Conservation (phyloP, 2,329 filamentous ascomycete species). For the Ceratocystis cubensis region DNA sequence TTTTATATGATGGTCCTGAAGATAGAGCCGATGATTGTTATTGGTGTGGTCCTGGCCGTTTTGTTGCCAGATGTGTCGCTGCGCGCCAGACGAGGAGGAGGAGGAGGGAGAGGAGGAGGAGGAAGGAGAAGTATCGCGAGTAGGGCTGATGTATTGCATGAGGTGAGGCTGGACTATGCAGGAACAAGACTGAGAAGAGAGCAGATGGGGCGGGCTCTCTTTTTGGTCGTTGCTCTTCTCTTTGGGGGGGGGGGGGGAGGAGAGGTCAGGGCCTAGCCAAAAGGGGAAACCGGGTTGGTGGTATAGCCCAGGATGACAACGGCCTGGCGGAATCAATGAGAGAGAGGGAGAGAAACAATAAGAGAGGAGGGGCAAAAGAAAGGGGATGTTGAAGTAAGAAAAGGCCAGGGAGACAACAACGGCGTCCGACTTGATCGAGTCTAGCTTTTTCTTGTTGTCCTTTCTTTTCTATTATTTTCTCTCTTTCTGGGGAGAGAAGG, state of each 20-base stretch:
- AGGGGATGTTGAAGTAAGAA: background rate
- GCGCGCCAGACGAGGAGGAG: conserved; percentile 39
- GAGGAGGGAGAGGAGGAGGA: conserved; percentile 28
- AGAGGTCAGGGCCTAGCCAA: background rate
- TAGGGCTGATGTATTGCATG: conserved; percentile 43
- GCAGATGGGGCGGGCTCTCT: conserved; percentile 9
- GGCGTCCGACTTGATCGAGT: background rate
- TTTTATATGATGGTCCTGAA: conserved; percentile 3
- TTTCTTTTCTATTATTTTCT: background rate
- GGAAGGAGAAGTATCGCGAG: conserved; percentile 33
- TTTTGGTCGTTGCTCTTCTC: conserved; percentile 4
- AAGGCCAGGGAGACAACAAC: background rate
- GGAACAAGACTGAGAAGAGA: conserved; percentile 10
- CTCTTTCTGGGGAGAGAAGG: background rate
- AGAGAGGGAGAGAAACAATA: background rate
- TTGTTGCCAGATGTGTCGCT: conserved; percentile 31
- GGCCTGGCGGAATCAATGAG: background rate
- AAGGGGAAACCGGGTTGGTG: conserved; percentile 8
- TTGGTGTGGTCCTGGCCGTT: too few species aligned
- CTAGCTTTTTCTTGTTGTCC: background rate
- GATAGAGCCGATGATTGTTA: background rate
- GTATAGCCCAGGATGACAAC: conserved; percentile 9
- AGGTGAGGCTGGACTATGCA: conserved; percentile 9
- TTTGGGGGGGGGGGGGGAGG: background rate
- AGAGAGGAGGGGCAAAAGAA: background rate